Evolutionary conservation across 2,329 filamentous ascomycete genomes (phyloP), one percentile per base, ranked within the genome.

Genomic region (Colletotrichum sansevieriae): DNA sequence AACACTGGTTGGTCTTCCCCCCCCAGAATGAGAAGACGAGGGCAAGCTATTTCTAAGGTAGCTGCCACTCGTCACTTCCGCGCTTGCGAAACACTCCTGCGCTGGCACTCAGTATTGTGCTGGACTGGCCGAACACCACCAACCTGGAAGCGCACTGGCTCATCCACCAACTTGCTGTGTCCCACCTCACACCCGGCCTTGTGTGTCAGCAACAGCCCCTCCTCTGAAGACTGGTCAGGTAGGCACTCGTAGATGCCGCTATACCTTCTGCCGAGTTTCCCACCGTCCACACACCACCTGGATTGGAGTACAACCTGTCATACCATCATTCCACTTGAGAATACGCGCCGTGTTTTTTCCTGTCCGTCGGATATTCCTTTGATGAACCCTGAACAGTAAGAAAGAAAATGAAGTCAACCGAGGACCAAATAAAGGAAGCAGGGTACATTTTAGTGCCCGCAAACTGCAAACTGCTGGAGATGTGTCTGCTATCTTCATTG

Each of bases 371-470:
- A 39, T 47, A 33, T 22, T 37, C 20, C 33, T 37, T 51, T 33
- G 49, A 41, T 33, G 10, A 52, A 47, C 13, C 39, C 25, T 41
- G 29, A 13, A 41, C 22, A 47, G n/a, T 35, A 41, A 58, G 35
- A 20, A 54, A 64, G 54, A 12, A 22, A 57, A 56, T 7, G 25
- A 39, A 44, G 49, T 59, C 54, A 37, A 63, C 58, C 43, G 37
- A 63, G 22, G 63, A 58, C 64, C 51, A 54, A 68, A 63, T 59
- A 68, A 70, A 33, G 49, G 39, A 63, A 63, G 46, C 25, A 68
- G 64, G 47, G 49, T 8, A 33, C 51, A 33, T 41, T 37, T 60
- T 57, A 65, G 68, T 61, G 65, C 65, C 65, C 55, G 65, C 59
- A 39, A 43, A 57, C 55, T 37, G 58, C 57, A 22, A 56, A 49